Evolutionary conservation across 495 filamentous ascomycete genomes (phyloP), one percentile per base, ranked within the genome.

Genomic region (Aspergillus saccharolyticus): DNA sequence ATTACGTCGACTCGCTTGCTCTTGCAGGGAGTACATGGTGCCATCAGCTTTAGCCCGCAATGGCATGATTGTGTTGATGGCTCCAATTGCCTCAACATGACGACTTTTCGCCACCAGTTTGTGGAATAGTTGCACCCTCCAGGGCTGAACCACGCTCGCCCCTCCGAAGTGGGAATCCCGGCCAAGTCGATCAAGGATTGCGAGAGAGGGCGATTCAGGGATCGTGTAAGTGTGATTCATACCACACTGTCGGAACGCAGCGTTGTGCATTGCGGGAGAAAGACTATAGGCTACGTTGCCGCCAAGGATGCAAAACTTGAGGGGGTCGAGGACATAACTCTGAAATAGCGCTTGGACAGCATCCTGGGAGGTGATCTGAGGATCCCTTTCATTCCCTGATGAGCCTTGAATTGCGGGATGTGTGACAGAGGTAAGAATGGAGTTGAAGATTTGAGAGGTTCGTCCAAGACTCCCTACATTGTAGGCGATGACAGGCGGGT

Each of bases 1-100:
- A 68, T 87, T 86, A 24, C 87, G 78, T 21, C 85, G 79, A 63
- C 81, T 83, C 42, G 84, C 81, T 45, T 86, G 74, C 20, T 78
- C 67, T 17, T 83, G 78, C 44, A 89, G 79, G n/a, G 85, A 79
- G 21, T 86, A 78, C 52, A 89, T 85, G 3, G 75, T 80, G 22
- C 82, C 84, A 61, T 86, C 78, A 5, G 80, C 74, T 7, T 81
- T 70, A 1, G 83, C 82, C 17, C 88, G 80, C 2, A 92, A 73
- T 0, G 89, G 89, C 59, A 92, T 75, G n/a, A 92, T 78, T 0
- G 89, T 91, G 67, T 94, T 92, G 53, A 90, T 86, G 12, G 89
- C 87, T 1, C 89, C 89, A 56, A 94, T 91, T 8, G 86, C 89
- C 44, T 85, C 84, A 7, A 88, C 89, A 62, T 94, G 88, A 59